These are phyloP conservation scores for Metarhizium guizhouense DNA, from an alignment of 2,329 filamentous ascomycete genomes.

Conservation along the genomic window DNA sequence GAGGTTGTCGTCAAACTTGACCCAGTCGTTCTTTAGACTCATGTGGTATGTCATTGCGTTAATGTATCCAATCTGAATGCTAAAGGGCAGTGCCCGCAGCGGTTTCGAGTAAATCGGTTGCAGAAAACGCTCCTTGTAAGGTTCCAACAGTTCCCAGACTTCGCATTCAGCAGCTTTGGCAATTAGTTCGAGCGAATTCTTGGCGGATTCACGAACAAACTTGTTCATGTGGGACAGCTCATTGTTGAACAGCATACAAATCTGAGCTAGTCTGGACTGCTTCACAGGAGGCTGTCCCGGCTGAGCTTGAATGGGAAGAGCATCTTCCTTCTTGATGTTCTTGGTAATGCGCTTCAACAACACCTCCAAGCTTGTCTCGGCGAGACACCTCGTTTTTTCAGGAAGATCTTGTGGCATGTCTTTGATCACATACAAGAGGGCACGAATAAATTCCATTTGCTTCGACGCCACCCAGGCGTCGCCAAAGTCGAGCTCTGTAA, in stretches of 20 bases:
- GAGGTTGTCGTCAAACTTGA: constrained; percentile 85
- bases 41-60: constrained; percentile 96
- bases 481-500: constrained; percentile 76
- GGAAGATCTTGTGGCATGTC: constrained; percentile 94
- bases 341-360: constrained; percentile 73
- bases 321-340: constrained; percentile 69
- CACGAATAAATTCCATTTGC: constrained; percentile 79
- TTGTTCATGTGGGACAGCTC: constrained; percentile 95
- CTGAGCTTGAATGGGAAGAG: constrained; percentile 26
- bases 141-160: constrained; percentile 80
- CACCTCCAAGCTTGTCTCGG: constrained; percentile 73
- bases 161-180: constrained; percentile 69
- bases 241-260: constrained; percentile 77
- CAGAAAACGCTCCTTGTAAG: constrained; percentile 84
- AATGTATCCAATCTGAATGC: constrained; percentile 95
- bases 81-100: constrained; percentile 81
- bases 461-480: constrained; percentile 74
- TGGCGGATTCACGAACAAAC: constrained; percentile 82
- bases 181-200: constrained; percentile 70
- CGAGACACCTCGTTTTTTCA: constrained; percentile 75
- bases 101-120: constrained; percentile 93
- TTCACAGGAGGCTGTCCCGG: constrained; percentile 37
- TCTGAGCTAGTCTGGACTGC: constrained; percentile 56
- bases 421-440: constrained; percentile 96
- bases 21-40: constrained; percentile 77